phyloP scores from a whole-genome alignment of 805 yeast species.

The Dipodascus geniculatus region DNA sequence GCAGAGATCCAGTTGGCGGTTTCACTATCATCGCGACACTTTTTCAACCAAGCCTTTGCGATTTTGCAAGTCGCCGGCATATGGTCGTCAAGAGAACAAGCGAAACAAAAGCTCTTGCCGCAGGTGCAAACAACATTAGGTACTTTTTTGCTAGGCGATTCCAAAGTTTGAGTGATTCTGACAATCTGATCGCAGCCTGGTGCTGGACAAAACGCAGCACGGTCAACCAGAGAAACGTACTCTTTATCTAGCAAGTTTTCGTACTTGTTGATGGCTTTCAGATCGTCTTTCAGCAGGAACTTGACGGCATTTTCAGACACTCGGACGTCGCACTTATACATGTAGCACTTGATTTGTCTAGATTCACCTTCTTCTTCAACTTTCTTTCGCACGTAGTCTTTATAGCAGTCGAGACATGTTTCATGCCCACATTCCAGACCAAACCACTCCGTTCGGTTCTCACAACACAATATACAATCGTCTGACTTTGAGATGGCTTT shows the following conservation, averaged over 20 bases:
- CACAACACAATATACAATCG: neutral
- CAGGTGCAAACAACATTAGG: constrained; percentile 62
- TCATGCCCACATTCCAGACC: constrained; percentile 57
- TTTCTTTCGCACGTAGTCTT: constrained; percentile 41
- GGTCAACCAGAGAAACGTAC: constrained; percentile 41
- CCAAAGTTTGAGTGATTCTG: constrained; percentile 25
- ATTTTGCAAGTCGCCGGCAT: constrained; percentile 72
- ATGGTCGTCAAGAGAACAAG: constrained; percentile 68
- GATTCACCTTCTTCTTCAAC: constrained; percentile 24
- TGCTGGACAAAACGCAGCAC: constrained; percentile 69
- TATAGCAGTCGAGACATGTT: constrained; percentile 61
- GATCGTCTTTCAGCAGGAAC: constrained; percentile 24
- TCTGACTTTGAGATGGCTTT: neutral
- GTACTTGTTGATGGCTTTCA: constrained; percentile 17
- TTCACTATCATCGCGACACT: constrained; percentile 79
- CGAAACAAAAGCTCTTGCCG: constrained; percentile 66
- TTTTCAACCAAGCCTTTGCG: constrained; percentile 59
- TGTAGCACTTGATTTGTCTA: constrained; percentile 50
- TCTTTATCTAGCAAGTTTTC: constrained; percentile 22
- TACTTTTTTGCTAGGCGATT: constrained; percentile 24
- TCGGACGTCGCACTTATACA: constrained; percentile 32
- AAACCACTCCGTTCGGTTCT: constrained; percentile 22
- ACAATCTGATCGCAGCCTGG: constrained; percentile 63
- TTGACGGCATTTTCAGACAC: constrained; percentile 26
- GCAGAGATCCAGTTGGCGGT: constrained; percentile 78